Percentiles rank a stretch among this genome's conserved stretches.
Conservation (phyloP, 768 basidiomycete species). For the Lentinula detonsa region DNA sequence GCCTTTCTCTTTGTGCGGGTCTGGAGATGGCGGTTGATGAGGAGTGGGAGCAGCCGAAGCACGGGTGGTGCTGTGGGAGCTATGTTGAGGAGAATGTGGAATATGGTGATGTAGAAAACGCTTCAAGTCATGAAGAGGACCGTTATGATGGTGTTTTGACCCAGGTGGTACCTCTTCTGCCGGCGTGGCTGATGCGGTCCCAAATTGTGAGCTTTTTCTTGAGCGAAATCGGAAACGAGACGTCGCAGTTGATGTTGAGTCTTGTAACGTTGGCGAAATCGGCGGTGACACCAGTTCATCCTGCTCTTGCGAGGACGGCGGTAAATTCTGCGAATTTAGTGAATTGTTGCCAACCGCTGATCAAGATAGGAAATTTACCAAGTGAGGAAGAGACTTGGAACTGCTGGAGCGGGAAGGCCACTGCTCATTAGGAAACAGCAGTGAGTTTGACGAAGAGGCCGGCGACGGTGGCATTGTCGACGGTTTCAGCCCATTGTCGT, state of each 20-base stretch:
- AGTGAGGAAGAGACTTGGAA: conserved; percentile 2
- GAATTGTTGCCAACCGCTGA: background rate
- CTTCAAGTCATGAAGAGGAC: conserved; percentile 84
- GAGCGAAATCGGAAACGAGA: conserved; percentile 21
- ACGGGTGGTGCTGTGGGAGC: conserved; percentile 16
- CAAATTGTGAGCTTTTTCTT: background rate
- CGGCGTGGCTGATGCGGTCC: conserved; percentile 12
- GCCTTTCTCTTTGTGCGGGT: background rate
- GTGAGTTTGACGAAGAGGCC: background rate
- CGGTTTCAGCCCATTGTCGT: background rate
- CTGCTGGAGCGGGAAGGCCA: conserved; percentile 1
- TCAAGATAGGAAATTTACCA: background rate
- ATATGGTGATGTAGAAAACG: conserved; percentile 94
- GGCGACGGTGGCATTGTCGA: background rate
- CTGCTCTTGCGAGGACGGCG: background rate
- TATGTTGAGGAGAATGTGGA: conserved; percentile 30
- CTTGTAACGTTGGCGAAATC: conserved; percentile 12
- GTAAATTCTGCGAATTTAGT: background rate
- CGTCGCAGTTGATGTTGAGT: conserved; percentile 9
- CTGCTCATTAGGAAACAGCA: background rate
- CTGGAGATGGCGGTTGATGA: conserved; percentile 21
- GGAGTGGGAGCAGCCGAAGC: conserved; percentile 17
- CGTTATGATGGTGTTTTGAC: conserved; percentile 22
- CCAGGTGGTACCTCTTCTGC: conserved; percentile 11
- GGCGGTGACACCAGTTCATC: conserved; percentile 3